Base-by-base conservation (phyloP, 2,329 filamentous ascomycete species). In the Trematosphaeria pertusa region DNA sequence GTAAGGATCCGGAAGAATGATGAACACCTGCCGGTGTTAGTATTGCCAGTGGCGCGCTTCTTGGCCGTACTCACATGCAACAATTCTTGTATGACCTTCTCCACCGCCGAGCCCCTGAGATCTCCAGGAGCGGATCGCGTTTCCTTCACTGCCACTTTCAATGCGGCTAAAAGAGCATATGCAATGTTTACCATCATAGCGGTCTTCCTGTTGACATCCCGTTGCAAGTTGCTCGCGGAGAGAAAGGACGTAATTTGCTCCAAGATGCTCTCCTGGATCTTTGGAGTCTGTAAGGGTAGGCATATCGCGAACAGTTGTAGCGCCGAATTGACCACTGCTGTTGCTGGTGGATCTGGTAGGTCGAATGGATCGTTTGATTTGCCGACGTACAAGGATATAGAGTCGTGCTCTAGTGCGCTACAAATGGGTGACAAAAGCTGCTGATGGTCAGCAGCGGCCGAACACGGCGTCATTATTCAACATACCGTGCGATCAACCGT, bases 241-340 rank as follows among this genome's bases (percentile, higher is more conserved):
- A 94, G 78, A 64, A 95, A 96, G 0, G 90, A 94, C 12, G 89
- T 87, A 37, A 97, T 87, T 67, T 99, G 94, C 70, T 99, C 94
- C 8, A 99, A 77, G 37, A 96, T 90, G 65, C 93, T 97, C 70
- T 99, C 94, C 64, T 99, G 94, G 2, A 99, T 89, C 64, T 93
- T 96, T 3, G 90, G 81, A 0, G 89, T 88, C 35, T 96, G 95
- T 8, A 97, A 78, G 2, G 94, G 92, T 46, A 99, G 86, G 30
- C 91, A 89, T 42, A 96, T 89, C 2, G 92, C 91, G 68, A 99
- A 99, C 0, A 97, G 78, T 52, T 94, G 87, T 45, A 99, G 95
- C 0, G 94, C 92, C 64, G 93, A 86, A 65, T 99, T 96, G 50
- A 97, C 89, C 19, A 96, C 92, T 65, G 96, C 92, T 0, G 93